Evolutionary conservation across 129 eudicot species (phyloP).

Genomic region (Saussurea involucrata): DNA sequence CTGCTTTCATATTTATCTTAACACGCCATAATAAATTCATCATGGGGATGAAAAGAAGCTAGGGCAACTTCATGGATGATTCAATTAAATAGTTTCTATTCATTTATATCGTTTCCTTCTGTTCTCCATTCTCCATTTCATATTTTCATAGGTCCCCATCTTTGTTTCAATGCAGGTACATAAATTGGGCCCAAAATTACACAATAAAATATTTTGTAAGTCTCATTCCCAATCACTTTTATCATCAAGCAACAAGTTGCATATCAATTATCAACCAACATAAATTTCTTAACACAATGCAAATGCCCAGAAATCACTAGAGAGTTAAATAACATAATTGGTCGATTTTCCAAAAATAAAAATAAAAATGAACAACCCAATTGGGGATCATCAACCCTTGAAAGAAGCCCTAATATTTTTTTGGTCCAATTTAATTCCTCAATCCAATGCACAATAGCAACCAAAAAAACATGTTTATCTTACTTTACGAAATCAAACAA

Average conservation of each 20-base stretch:
- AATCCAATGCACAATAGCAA: conserved; percentile 2
- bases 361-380: background rate
- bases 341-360: background rate
- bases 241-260: background rate
- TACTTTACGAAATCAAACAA: background rate
- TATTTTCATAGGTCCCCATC: too few relatives aligned
- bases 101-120: too few relatives aligned
- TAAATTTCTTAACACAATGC: background rate
- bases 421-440: background rate
- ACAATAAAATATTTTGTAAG: too few relatives aligned
- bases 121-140: too few relatives aligned
- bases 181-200: too few relatives aligned
- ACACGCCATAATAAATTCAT: background rate
- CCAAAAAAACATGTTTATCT: background rate
- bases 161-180: too few relatives aligned
- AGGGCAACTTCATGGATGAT: background rate
- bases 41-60: background rate
- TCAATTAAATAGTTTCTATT: too few relatives aligned
- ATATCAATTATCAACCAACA: background rate
- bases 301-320: background rate
- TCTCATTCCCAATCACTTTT: too few relatives aligned
- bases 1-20: background rate
- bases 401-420: background rate
- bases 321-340: background rate
- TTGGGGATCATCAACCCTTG: background rate